Evolutionary conservation across 768 basidiomycete species (phyloP).

Genomic region (Tulasnella sp.): DNA sequence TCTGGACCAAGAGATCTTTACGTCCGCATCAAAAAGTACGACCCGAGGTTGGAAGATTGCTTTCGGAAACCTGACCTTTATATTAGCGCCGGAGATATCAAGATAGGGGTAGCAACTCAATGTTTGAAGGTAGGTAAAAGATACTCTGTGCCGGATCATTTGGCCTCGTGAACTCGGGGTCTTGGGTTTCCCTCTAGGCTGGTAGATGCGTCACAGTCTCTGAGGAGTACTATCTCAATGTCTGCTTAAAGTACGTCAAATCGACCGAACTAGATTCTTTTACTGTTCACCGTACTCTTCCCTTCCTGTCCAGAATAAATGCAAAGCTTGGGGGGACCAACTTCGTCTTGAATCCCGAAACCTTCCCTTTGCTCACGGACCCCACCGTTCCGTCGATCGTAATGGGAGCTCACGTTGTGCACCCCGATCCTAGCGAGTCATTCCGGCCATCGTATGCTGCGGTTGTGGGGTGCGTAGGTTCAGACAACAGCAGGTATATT

Average conservation of each 20-base stretch:
- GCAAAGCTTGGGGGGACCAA: not conserved
- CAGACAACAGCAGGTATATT: slow-evolving; percentile 66
- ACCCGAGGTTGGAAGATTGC: not conserved
- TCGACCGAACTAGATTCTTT: no score
- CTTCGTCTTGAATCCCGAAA: not conserved
- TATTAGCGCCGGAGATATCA: slow-evolving; percentile 22
- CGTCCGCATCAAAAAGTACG: slow-evolving; percentile 73
- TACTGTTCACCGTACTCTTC: no score
- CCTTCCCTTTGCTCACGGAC: not conserved
- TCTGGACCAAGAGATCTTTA: slow-evolving; percentile 63
- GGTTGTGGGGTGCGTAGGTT: slow-evolving; percentile 75
- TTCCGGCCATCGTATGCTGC: slow-evolving; percentile 81
- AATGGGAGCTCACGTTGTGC: slow-evolving; percentile 35
- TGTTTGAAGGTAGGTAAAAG: slow-evolving; percentile 24
- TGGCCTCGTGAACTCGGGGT: no score
- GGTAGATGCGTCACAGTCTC: not conserved
- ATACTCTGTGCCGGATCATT: no score
- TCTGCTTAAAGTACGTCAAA: slow-evolving; percentile 10
- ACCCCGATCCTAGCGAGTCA: slow-evolving; percentile 74
- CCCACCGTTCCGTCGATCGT: slow-evolving; percentile 1
- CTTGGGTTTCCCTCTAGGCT: slow-evolving; percentile 25
- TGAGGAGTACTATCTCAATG: slow-evolving; percentile 9
- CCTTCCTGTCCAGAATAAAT: no score
- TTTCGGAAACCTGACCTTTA: not conserved
- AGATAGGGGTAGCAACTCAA: slow-evolving; percentile 21